phyloP scores from a whole-genome alignment of 2,329 filamentous ascomycete genomes.

The Epichloe baconii region DNA sequence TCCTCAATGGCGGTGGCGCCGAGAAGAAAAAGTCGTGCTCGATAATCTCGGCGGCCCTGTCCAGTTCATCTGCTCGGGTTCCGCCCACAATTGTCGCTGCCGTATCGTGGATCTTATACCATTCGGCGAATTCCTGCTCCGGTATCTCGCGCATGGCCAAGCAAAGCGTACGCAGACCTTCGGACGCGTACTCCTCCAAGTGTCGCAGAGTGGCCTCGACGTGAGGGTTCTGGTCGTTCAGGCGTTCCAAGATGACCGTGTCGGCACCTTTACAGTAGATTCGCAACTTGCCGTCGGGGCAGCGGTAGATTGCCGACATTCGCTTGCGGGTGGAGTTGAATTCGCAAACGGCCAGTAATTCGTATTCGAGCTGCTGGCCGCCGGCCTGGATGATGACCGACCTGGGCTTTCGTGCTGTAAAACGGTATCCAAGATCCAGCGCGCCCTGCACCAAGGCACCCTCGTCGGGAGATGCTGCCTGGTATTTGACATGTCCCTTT shows the following conservation, averaged over 20 bases:
- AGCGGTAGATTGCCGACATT: slow-evolving; percentile 96
- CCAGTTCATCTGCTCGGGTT: slow-evolving; percentile 84
- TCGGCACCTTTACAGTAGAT: slow-evolving; percentile 95
- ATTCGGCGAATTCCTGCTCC: slow-evolving; percentile 78
- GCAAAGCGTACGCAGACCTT: slow-evolving; percentile 88
- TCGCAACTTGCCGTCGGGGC: slow-evolving; percentile 87
- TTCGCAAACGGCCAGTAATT: slow-evolving; percentile 91
- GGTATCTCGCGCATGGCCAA: slow-evolving; percentile 87
- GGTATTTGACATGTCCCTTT: slow-evolving; percentile 83
- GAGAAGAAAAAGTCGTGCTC: slow-evolving; percentile 80
- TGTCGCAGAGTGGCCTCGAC: slow-evolving; percentile 86
- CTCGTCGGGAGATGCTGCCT: slow-evolving; percentile 93
- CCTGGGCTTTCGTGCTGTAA: slow-evolving; percentile 78
- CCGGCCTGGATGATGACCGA: slow-evolving; percentile 72
- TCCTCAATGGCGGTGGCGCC: slow-evolving; percentile 97
- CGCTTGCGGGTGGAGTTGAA: slow-evolving; percentile 91
- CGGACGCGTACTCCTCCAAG: slow-evolving; percentile 95
- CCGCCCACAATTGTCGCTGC: slow-evolving; percentile 84
- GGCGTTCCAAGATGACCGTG: slow-evolving; percentile 88
- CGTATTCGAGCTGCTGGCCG: slow-evolving; percentile 66
- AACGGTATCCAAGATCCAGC: slow-evolving; percentile 72
- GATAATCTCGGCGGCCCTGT: slow-evolving; percentile 93
- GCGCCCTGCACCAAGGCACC: slow-evolving; percentile 93
- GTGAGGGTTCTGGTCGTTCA: slow-evolving; percentile 70
- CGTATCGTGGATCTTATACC: slow-evolving; percentile 74